These are phyloP conservation scores for Podila clonocystis DNA, from an alignment of 192 early-diverging fungal species.

Conservation along the genomic window DNA sequence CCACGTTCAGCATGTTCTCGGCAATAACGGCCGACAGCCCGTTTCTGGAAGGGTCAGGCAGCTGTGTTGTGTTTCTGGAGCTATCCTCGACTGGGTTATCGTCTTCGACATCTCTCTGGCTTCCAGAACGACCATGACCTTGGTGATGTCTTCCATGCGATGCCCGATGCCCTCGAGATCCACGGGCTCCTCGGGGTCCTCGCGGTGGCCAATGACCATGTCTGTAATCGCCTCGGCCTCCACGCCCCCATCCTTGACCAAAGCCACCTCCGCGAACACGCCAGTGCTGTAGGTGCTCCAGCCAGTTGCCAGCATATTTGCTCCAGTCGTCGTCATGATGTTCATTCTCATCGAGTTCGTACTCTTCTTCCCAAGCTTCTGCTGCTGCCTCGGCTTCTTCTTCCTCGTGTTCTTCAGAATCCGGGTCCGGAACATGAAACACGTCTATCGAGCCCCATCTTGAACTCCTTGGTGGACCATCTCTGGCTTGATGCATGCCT, in stretches of 20 bases:
- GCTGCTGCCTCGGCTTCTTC: background rate
- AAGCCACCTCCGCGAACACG: background rate
- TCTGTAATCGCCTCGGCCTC: background rate
- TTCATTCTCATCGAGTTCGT: background rate
- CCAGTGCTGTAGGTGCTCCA: background rate
- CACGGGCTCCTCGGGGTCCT: background rate
- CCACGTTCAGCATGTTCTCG: constrained; percentile 6
- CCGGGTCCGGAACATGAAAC: background rate
- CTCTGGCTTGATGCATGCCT: background rate
- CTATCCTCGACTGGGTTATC: background rate
- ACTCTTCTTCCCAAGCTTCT: background rate
- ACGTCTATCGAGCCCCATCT: background rate
- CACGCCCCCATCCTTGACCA: background rate
- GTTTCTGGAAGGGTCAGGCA: too few species aligned
- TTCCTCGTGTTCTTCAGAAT: background rate
- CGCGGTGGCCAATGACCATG: background rate
- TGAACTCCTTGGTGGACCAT: background rate
- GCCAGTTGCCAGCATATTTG: background rate
- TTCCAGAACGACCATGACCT: background rate
- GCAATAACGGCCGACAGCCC: constrained; percentile 6
- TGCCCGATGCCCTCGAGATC: background rate
- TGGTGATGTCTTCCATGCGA: background rate
- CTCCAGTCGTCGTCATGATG: background rate
- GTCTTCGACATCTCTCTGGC: background rate
- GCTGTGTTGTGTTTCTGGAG: too few species aligned